Percentiles rank a stretch among this genome's conserved stretches.
Evolutionary conservation across 129 eudicot species (phyloP).

Genomic region (Rutidosis leptorrhynchoides): DNA sequence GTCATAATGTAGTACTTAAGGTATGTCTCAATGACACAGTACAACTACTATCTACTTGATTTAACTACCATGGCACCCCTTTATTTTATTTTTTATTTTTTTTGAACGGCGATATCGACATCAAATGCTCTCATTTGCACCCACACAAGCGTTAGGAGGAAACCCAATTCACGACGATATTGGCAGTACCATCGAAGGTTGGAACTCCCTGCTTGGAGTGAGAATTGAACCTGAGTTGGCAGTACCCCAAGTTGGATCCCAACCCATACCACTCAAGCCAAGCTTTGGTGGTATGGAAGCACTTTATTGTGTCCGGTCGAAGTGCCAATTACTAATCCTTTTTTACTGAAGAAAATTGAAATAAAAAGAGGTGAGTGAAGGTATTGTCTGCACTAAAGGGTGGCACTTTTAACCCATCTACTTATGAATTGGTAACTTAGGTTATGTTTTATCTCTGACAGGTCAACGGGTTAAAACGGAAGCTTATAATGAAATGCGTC

Average conservation of each 20-base stretch:
- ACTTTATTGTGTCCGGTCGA: too few relatives aligned
- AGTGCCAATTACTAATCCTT: conserved; percentile 79
- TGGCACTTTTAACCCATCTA: not conserved
- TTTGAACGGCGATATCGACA: too few relatives aligned
- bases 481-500: not conserved
- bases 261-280: too few relatives aligned
- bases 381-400: not conserved
- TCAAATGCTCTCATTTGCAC: too few relatives aligned
- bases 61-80: not conserved
- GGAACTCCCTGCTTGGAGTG: too few relatives aligned
- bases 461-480: not conserved
- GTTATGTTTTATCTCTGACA: not conserved
- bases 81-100: too few relatives aligned
- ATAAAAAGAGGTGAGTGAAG: not conserved
- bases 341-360: conserved; percentile 45
- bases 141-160: too few relatives aligned
- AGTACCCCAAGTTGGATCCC: too few relatives aligned
- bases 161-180: too few relatives aligned
- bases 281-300: too few relatives aligned
- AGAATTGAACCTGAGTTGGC: too few relatives aligned
- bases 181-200: too few relatives aligned
- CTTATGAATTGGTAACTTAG: not conserved
- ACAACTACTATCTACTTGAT: not conserved
- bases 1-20: not conserved
- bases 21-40: not conserved